Base-by-base conservation (phyloP, 2,329 filamentous ascomycete species). In the Aspergillus persii region DNA sequence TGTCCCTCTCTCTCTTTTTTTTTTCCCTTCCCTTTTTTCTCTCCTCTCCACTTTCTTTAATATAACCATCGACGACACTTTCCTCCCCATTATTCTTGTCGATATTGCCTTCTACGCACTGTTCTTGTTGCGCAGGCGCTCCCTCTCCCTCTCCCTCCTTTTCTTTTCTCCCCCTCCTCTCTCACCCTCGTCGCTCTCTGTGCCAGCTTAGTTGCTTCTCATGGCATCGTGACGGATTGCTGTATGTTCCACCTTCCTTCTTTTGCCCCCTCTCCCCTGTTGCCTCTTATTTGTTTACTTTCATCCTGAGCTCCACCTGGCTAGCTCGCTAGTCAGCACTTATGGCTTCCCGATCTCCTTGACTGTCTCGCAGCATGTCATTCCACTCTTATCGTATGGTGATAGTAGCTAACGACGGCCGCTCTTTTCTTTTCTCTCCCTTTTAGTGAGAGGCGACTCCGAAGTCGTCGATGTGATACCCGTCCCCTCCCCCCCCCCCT, bases 381-480 rank as follows among this genome's bases (percentile, higher is more conserved):
- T 54, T 57, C 57, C 54, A 41, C 47, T 64, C 53, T 53, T 58
- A 58, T 67, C 60, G 41, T 64, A 50, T 56, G 53, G 58, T 59
- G 56, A 63, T 47, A 26, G 12, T 59, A 61, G 55, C 62, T 65
- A 56, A 59, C 62, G 23, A 23, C 51, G 30, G 27, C 50, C 54
- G 36, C 36, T 41, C 48, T 61, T 51, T 46, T 26, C 58, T 50
- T 53, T 41, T 55, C 50, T 47, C 48, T 55, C 54, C 44, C 29
- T 31, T 57, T 54, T 59, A 71, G 68, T 71, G 66, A 64, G 62
- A 69, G 61, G 48, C 65, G 66, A 70, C 68, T 63, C 59, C 61
- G 60, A 67, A 60, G 63, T 69, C 68, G 68, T 71, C 66, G 64
- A 72, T 71, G 69, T 68, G 69, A 71, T 63, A 63, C 39, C 58